Evolutionary conservation across 2,329 filamentous ascomycete genomes (phyloP), one percentile per base, ranked within the genome.

Genomic region (Hansfordia pulvinata): DNA sequence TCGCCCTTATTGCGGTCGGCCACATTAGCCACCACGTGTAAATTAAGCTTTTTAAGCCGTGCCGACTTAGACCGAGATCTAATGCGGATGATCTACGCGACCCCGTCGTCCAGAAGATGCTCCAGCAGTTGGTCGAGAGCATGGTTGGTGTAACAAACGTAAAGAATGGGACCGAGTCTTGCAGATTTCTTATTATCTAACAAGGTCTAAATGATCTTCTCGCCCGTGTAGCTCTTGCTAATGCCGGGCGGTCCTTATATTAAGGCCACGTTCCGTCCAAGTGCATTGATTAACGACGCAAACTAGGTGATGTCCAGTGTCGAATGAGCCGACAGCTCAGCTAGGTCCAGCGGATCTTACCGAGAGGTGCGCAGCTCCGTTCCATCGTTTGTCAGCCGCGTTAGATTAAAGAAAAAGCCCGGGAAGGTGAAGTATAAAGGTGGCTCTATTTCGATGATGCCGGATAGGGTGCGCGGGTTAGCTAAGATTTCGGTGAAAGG

Each of bases 211-310:
- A 77, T 62, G n/a, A 80, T 43, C 22, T 63, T 56, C 2, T 70
- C 57, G 3, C 74, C 75, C 1, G 64, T 58, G 35, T 64, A 79
- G 4, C 58, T 66, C 41, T 82, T 82, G 0, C 77, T 76, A 0
- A 76, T 82, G 0, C 77, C 76, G 0, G 76, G 76, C 0, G 76
- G 76, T 0, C 77, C 77, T 49, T 82, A 75, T 8, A 80, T 75
- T 4, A 80, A 52, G 2, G 69, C 63, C 7, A 78, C 44, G 18
- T 59, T 57, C 2, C 60, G 55, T 1, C 52, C 56, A 1, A 81
- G 46, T 3, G 68, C 58, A 11, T 59, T 49, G 0, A 75, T 35
- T 1, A 79, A 43, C 2, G 71, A 69, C 4, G 36, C 31, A 4
- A 62, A 60, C 32, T 70, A 63, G 0, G 56, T 60, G 1, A 38